Evolutionary conservation across 116 monocot genomes (phyloP), one percentile per base, ranked within the genome.

Genomic region (Iris pallida): DNA sequence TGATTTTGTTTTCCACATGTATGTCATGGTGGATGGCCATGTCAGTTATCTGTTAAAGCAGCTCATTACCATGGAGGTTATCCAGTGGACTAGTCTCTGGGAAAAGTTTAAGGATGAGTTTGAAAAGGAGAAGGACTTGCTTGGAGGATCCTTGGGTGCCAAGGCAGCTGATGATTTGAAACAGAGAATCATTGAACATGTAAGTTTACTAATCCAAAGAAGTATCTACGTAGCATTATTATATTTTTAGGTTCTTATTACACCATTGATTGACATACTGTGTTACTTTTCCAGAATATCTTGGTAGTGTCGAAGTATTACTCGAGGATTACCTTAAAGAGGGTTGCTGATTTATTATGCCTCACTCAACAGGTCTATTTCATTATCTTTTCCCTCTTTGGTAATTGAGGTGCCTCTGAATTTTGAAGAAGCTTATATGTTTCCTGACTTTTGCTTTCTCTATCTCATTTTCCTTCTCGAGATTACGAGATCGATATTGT

Each of bases 221-320:
- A 44, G 53, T n/a, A 48, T 60, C 9, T 8, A 6, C 45, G 10
- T 61, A 4, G 6, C 12, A 71, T 14, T 30, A 45, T 16, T 70
- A 44, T 62, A 20, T 11, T 57, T 30, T 30, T 30, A 30, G 30
- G 30, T 3, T 30, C 30, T 30, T 30, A 30, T 30, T 30, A 30
- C 0, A 3, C 30, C 30, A 30, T 30, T 30, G 30, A 30, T 30
- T 30, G 49, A 51, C 13, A 51, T 51, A 13, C 1, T 13, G 4
- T 51, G 7, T 51, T 63, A 4, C 8, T 15, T 51, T 51, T 73
- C 20, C 88, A 94, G 94, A 94, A 94, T 74, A 94, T 94, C 41
- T 82, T 94, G 82, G 94, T 94, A 11, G 88, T 94, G 1, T 90
- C 94, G 2, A 94, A 94, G 70, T 94, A 94, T 56, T 94, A 90